phyloP scores from a whole-genome alignment of 345 rosid genomes.

The Gossypium thurberi region DNA sequence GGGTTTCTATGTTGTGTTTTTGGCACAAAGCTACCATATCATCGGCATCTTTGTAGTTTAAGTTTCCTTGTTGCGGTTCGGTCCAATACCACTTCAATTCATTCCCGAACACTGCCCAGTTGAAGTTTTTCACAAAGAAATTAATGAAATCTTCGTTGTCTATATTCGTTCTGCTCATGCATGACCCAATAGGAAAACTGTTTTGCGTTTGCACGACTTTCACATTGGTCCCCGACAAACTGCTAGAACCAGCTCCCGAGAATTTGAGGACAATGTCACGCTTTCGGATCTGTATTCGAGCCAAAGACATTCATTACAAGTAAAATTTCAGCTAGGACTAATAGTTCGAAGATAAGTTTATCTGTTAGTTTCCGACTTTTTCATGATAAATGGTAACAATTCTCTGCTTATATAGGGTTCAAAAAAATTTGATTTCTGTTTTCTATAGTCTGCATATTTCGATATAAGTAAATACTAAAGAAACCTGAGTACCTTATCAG shows the following conservation, averaged over 20 bases:
- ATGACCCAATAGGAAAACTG: conserved; percentile 81
- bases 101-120: conserved; percentile 93
- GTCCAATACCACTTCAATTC: conserved; percentile 99
- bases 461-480: conserved; percentile 4
- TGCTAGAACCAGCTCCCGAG: conserved; percentile 35
- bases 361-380: not conserved
- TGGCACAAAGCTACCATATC: conserved; percentile 70
- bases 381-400: not conserved
- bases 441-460: not conserved
- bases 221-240: conserved; percentile 40
- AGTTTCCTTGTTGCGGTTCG: conserved; percentile 66
- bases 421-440: not conserved
- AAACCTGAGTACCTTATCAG: conserved; percentile 51
- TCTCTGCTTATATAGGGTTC: not conserved
- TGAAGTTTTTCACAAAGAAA: conserved; percentile 67
- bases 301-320: conserved; percentile 2
- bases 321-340: not conserved
- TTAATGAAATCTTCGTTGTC: conserved; percentile 87
- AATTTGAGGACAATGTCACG: conserved; percentile 64
- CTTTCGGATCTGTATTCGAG: conserved; percentile 68
- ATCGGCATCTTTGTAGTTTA: conserved; percentile 82
- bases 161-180: conserved; percentile 68
- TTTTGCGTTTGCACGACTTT: conserved; percentile 59
- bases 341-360: not conserved
- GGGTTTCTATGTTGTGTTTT: conserved; percentile 42